phyloP scores from a whole-genome alignment of 768 basidiomycete genomes.

The Lenzites betulinus region DNA sequence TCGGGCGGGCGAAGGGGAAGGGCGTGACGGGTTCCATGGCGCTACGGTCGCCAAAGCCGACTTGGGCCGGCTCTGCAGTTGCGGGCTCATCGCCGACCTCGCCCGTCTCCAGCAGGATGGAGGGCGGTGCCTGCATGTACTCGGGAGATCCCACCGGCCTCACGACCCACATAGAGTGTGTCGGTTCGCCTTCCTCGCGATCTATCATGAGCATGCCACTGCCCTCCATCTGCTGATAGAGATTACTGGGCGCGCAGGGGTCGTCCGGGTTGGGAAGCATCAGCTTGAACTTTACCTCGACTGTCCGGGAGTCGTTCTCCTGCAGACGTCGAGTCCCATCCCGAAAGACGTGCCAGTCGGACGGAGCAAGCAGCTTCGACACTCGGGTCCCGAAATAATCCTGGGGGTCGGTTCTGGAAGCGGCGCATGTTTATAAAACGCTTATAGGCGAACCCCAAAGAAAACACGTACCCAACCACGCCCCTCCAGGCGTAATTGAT shows the following conservation, averaged over 20 bases:
- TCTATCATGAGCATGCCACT: conserved; percentile 99
- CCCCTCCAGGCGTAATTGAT: conserved; percentile 94
- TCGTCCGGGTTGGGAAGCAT: conserved; percentile 68
- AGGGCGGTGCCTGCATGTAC: conserved; percentile 64
- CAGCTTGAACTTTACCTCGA: conserved; percentile 89
- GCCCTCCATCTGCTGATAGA: conserved; percentile 90
- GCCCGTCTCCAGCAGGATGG: conserved; percentile 55
- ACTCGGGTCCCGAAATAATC: conserved; percentile 78
- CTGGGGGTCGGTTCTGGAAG: conserved; percentile 75
- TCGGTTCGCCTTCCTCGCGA: conserved; percentile 81
- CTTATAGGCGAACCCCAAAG: not conserved
- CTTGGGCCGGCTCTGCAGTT: conserved; percentile 38
- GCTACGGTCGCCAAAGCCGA: conserved; percentile 36
- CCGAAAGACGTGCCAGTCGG: conserved; percentile 80
- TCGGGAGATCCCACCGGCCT: conserved; percentile 77
- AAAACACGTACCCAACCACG: conserved; percentile 75
- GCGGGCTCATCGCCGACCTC: conserved; percentile 43
- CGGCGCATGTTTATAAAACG: conserved; percentile 1
- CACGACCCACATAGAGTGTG: conserved; percentile 98
- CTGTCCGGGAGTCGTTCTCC: conserved; percentile 91
- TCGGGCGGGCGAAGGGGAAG: conserved; percentile 75
- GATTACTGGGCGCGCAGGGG: conserved; percentile 42
- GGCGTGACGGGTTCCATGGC: conserved; percentile 51
- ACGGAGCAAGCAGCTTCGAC: conserved; percentile 75
- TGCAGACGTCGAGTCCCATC: conserved; percentile 84